These are phyloP conservation scores for Daldinia decipiens DNA, from an alignment of 495 filamentous ascomycete species.

Conservation along the genomic window DNA sequence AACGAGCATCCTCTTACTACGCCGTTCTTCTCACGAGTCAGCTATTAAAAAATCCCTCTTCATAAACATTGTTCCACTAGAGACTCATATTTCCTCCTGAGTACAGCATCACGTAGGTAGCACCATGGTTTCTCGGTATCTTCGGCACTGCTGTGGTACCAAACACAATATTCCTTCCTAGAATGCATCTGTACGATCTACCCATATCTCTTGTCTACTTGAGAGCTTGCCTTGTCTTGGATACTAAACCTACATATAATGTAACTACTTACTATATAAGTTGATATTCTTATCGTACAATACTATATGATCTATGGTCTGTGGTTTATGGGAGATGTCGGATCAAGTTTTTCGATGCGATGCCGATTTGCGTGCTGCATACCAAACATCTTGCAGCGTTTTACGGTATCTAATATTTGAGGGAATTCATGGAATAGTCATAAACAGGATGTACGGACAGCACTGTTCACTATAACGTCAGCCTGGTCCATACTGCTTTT, in stretches of 20 bases:
- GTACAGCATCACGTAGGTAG: constrained; percentile 14
- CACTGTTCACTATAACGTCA: not conserved
- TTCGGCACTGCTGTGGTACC: constrained; percentile 36
- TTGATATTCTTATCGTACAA: constrained; percentile 6
- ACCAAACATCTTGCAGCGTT: constrained; percentile 5
- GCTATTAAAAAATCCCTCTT: constrained; percentile 4
- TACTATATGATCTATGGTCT: too few relatives aligned
- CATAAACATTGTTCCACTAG: constrained; percentile 16
- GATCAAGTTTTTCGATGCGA: constrained; percentile 10
- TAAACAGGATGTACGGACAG: not conserved
- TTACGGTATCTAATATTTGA: not conserved
- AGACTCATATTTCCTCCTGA: constrained; percentile 15
- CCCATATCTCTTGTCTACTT: constrained; percentile 9
- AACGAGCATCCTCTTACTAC: not conserved
- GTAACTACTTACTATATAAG: constrained; percentile 17
- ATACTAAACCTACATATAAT: constrained; percentile 22
- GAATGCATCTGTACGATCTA: constrained; percentile 16
- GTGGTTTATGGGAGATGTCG: not conserved
- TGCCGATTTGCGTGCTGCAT: not conserved
- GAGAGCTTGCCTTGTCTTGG: constrained; percentile 16
- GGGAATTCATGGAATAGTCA: not conserved
- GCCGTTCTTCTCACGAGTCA: not conserved
- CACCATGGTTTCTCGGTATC: constrained; percentile 33
- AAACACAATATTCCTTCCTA: constrained; percentile 17
- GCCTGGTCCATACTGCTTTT: not conserved